Percentiles rank a stretch among this genome's conserved stretches.
These are phyloP conservation scores for Eustoma russellianum DNA, from an alignment of 257 asterid genomes.

Conservation along the genomic window DNA sequence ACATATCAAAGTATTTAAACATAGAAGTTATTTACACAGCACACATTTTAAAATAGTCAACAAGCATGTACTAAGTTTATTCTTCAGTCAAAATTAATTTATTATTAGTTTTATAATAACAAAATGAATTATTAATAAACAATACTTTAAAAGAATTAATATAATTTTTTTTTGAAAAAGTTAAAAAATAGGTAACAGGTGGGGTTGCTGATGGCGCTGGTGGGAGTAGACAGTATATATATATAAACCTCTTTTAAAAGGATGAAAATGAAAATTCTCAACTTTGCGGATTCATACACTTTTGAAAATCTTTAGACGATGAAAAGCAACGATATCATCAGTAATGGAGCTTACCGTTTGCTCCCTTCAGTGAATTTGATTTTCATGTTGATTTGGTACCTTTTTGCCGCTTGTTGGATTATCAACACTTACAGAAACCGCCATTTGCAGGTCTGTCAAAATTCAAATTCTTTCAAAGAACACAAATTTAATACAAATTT, in stretches of 20 bases:
- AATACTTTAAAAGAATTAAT: no score
- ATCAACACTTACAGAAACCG: conserved; percentile 57
- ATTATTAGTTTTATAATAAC: no score
- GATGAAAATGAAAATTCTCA: background rate
- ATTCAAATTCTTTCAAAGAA: background rate
- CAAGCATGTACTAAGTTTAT: no score
- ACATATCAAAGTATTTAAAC: no score
- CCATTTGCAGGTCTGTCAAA: conserved; percentile 55
- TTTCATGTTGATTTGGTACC: conserved; percentile 50
- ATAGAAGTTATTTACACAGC: no score
- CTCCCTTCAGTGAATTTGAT: conserved; percentile 51
- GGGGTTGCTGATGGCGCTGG: background rate
- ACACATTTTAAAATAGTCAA: no score
- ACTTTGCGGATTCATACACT: background rate
- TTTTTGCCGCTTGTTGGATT: conserved; percentile 65
- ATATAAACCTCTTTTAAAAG: background rate
- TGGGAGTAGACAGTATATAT: background rate
- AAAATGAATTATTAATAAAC: no score
- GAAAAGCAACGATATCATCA: conserved; percentile 30
- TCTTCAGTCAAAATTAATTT: no score
- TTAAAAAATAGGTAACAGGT: background rate
- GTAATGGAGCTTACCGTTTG: conserved; percentile 35
- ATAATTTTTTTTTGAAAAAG: no score
- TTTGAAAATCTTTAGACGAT: conserved; percentile 7
- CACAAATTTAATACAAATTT: background rate